Base-by-base conservation (phyloP, 108 stramenopile species). In the Fistulifera pelliculosa region DNA sequence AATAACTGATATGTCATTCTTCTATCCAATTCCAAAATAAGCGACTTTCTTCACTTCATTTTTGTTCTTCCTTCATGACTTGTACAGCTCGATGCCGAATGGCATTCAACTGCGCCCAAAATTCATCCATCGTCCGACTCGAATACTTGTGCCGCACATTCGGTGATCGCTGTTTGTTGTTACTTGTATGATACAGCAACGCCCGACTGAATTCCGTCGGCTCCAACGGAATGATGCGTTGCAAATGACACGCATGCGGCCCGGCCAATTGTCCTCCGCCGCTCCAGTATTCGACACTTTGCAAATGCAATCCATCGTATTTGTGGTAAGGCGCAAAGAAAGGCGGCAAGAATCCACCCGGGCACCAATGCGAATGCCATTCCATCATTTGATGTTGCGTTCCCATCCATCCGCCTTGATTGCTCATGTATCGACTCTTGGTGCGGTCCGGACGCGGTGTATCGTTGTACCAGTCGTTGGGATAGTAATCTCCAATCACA, bases 321-420 rank as follows among this genome's bases (percentile, higher is more conserved):
- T 56, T 66, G 2, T 49, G 52, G 54, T 69, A 81, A 12, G 58
- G 35, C 28, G 57, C 54, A 65, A 81, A 65, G 56, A 73, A 90
- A 15, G 84, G 88, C n/a, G 88, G 88, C 14, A 90, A 64, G 54
- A 90, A 80, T 0, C 66, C 69, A 39, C 75, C 80, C 16, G 64
- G 57, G 41, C 88, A 90, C 16, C 74, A 65, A 23, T 72, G 66
- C 25, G 61, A 58, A 53, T 86, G 65, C 56, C 77, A 63, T 35
- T 68, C 63, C 15, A 58, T 13, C 0, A 88, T 65, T 57, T 88
- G 85, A 5, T 54, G 53, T 26, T 75, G 60, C 19, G 77, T 86
- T 47, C 77, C 76, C 80, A 90, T 85, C 80, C 80, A 90, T 1
- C 88, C 88, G 17, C 80, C 88, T 61, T 81, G 81, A 31, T 85